Evolutionary conservation across 106 monocot genomes (phyloP), one percentile per base, ranked within the genome.

Genomic region (Amphibolis antarctica): DNA sequence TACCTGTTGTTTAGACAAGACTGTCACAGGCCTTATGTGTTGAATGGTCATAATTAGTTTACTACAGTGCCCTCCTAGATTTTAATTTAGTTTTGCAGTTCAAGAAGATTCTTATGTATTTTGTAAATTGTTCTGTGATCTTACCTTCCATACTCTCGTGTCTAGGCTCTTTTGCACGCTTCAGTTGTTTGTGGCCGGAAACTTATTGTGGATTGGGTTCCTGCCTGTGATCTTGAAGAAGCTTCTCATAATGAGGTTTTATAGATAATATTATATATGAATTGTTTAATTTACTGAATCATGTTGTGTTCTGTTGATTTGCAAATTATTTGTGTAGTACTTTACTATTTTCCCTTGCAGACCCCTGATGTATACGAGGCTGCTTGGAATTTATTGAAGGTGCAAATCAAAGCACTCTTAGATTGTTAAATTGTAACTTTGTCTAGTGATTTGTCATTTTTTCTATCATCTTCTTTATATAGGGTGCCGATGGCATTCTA

Each of bases 141-240:
- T n/a, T 30, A 66, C 59, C 25, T 21, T 18, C 20, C 5, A n/a
- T 10, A 42, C 53, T 63, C 60, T 10, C 23, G 69, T 75, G 18
- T 45, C 53, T 71, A 96, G 96, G 89, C 96, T 43, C 86, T 96
- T 47, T 66, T 96, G 71, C 96, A 96, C 79, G 96, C 96, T 74
- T 84, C 89, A 55, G 75, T 90, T 53, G 74, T 56, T 55, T 86
- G 81, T 53, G 55, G 9, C 12, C 77, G 71, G 60, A 96, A 89
- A 66, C 89, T 89, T 59, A 42, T 86, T 26, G 80, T 96, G 53
- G 86, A 96, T 4, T 96, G 96, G 96, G 80, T 96, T 71, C 56
- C 86, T 56, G 70, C 96, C 44, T 28, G 82, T 61, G 96, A 96
- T 69, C 86, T 96, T 20, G 96, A 96, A 80, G 84, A 80, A 10